These are phyloP conservation scores for Pseudogymnoascus sp. DNA, from an alignment of 2,329 filamentous ascomycete genomes.

Conservation along the genomic window DNA sequence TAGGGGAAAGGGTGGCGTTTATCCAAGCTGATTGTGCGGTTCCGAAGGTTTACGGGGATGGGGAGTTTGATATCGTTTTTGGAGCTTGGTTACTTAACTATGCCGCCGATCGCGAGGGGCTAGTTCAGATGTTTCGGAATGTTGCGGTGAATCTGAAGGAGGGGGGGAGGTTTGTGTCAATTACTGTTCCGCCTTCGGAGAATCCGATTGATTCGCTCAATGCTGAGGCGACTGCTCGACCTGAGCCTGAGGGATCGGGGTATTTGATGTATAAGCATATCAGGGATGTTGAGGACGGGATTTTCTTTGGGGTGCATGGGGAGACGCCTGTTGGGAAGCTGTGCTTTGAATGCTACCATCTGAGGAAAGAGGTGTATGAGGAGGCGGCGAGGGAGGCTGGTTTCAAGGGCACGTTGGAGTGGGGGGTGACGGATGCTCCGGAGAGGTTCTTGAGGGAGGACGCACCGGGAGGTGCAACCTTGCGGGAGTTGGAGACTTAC, in stretches of 20 bases:
- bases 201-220: constrained; percentile 22
- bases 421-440: constrained; percentile 25
- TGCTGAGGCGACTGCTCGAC: constrained; percentile 18
- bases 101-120: constrained; percentile 24
- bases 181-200: constrained; percentile 26
- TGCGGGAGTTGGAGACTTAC: constrained; percentile 26
- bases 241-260: constrained; percentile 19
- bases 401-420: constrained; percentile 24
- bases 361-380: constrained; percentile 28
- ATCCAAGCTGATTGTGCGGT: constrained; percentile 28
- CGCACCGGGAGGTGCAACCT: constrained; percentile 22
- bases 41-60: constrained; percentile 23
- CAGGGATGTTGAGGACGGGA: constrained; percentile 23
- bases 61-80: constrained; percentile 34
- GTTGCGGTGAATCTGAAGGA: constrained; percentile 32
- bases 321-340: constrained; percentile 22
- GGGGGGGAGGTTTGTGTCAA: constrained; percentile 31
- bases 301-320: constrained; percentile 18
- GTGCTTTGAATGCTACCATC: constrained; percentile 27
- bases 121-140: constrained; percentile 33
- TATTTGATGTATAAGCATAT: constrained; percentile 18
- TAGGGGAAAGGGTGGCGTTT: constrained; percentile 14
- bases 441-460: constrained; percentile 21
- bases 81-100: constrained; percentile 37
- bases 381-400: constrained; percentile 28